Base-by-base conservation (phyloP, 306 rosid genomes). In the Gynostemma pentaphyllum region DNA sequence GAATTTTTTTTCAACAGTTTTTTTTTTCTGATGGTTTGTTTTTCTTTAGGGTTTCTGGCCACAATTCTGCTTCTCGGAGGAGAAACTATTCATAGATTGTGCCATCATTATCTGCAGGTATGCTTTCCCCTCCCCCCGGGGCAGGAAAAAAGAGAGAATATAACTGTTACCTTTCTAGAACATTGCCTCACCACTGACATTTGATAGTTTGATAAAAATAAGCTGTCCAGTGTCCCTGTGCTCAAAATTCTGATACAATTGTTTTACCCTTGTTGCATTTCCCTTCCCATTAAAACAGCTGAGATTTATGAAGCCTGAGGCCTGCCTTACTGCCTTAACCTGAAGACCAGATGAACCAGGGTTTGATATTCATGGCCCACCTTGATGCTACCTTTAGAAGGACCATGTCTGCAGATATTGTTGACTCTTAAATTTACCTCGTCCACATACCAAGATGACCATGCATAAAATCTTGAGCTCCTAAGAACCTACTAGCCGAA, bases 341-440 rank as follows among this genome's bases (percentile, higher is more conserved):
- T 56, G 99, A 84, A 83, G 99, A 85, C 87, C 90, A 72, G 96
- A 86, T 82, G 96, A 92, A 86, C 96, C 98, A 82, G 96, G 84
- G 77, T 82, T 80, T 83, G 89, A 83, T 86, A 80, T 80, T 77
- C 87, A 82, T 86, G 95, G 87, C 95, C 95, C 78, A 84, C 95
- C 90, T 80, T 80, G 97, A 81, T 29, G 97, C 81, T 57, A 77
- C 86, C 81, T 75, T 87, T 74, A 83, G 89, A 81, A 74, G 81
- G 85, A 83, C 95, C 86, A 71, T 78, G 71, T 69, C 78, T 81
- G 94, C 73, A 81, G 90, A 71, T 71, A 74, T 68, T 74, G 69
- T 65, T 70, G 57, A 81, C 85, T 74, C 70, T 72, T 70, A 81
- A 72, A 79, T 57, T 78, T 66, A 75, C 78, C 88, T 68, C 77